Evolutionary conservation across 805 yeast genomes (phyloP).

Genomic region (Scheffersomyces stipitis): DNA sequence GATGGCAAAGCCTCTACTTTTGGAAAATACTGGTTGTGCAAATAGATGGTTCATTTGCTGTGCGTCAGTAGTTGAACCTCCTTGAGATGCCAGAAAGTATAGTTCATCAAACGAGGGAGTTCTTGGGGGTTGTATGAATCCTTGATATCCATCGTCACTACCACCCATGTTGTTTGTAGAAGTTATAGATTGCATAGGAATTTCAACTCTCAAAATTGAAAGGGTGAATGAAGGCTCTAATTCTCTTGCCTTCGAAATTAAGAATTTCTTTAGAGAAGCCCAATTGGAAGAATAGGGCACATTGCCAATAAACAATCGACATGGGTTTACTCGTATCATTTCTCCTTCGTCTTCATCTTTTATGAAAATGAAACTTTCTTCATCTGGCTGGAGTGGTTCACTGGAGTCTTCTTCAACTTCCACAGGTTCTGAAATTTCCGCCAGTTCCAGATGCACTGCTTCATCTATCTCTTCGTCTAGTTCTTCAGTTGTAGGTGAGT

Average conservation of each 20-base stretch:
- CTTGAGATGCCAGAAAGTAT: too few relatives aligned
- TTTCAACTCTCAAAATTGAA: constrained; percentile 36
- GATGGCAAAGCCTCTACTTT: constrained; percentile 62
- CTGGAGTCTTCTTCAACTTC: background rate
- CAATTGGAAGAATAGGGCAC: constrained; percentile 49
- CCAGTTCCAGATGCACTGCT: background rate
- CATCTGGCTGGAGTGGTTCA: background rate
- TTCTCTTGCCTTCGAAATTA: constrained; percentile 22
- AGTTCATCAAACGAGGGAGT: background rate
- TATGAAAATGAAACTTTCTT: constrained; percentile 14
- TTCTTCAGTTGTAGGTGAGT: constrained; percentile 1
- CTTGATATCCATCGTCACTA: background rate
- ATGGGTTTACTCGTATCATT: constrained; percentile 38
- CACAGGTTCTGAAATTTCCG: background rate
- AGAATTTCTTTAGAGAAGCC: constrained; percentile 30
- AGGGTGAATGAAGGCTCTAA: constrained; percentile 26
- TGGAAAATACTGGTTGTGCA: background rate
- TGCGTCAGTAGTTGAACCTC: background rate
- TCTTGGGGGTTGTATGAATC: background rate
- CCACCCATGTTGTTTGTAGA: background rate
- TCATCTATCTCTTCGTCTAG: background rate
- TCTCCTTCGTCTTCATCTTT: constrained; percentile 23
- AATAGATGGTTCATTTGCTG: background rate
- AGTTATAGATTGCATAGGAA: constrained; percentile 34
- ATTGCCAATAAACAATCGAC: constrained; percentile 54